Conservation (phyloP, 331 rosid species). For the Stylosanthes scabra region DNA sequence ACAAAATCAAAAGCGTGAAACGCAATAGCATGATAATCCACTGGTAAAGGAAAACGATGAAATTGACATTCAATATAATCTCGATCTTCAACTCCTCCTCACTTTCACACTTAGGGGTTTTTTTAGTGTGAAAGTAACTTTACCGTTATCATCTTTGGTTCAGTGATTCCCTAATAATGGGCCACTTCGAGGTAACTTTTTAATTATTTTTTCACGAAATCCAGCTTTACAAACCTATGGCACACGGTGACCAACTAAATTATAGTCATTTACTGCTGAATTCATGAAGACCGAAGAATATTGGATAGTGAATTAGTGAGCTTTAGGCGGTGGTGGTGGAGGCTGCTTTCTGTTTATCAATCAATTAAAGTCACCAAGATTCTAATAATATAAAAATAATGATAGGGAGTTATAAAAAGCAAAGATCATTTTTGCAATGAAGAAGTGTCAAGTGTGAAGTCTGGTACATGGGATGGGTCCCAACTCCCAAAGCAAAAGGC, state of each 20-base stretch:
- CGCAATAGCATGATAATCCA: no score
- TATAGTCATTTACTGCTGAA: no score
- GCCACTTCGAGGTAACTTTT: not conserved
- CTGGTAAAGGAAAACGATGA: no score
- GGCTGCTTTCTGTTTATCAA: slow-evolving; percentile 8
- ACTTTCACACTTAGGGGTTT: not conserved
- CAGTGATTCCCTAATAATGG: not conserved
- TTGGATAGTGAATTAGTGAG: no score
- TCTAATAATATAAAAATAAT: not conserved
- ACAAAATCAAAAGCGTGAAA: not conserved
- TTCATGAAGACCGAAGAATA: no score
- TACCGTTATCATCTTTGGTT: not conserved
- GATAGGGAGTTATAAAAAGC: not conserved
- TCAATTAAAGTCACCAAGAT: not conserved
- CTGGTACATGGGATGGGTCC: no score
- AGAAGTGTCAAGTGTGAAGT: not conserved
- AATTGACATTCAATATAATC: no score
- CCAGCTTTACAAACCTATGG: no score
- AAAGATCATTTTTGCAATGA: not conserved
- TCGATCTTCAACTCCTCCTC: not conserved
- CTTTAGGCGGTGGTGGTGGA: not conserved
- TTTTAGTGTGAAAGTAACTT: not conserved
- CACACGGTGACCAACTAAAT: no score
- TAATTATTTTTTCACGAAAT: not conserved
- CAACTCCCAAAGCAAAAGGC: no score